Base-by-base conservation (phyloP, 23 red algal species). In the Gracilaria caudata region DNA sequence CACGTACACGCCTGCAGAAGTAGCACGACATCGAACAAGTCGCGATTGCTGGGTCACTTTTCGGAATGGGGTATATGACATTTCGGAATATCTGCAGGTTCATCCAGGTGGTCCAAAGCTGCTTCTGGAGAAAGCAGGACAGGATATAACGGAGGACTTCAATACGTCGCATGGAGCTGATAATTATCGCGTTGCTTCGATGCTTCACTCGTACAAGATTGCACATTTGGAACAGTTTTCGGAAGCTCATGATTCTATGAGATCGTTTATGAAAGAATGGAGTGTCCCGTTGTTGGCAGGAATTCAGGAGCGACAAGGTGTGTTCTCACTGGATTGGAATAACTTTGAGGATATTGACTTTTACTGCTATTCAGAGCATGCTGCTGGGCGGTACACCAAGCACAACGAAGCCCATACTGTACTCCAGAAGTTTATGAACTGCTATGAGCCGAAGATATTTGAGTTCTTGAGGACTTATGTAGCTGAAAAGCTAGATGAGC, bases 301-400 rank as follows among this genome's bases (percentile, higher is more conserved):
- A 1, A 25, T 83, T 4, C 56, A 46, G 20, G 79, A 83, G 60
- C 56, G 60, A 46, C 51, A 38, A 2, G 55, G 23, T n/a, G 60
- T 65, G 35, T 83, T 83, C 56, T 10, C n/a, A 64, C 79, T 83
- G 9, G 60, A 83, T 13, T 64, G 55, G 60, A 83, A 83, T 38
- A 10, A 68, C 0, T 83, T 83, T 26, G 35, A 37, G 16, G 26
- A 20, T 16, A 19, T 41, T 40, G 66, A 72, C 23, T 7, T 61
- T 29, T 3, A 30, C 26, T 7, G 14, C 64, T 4, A 34, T 4
- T 3, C 30, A 19, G 35, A 36, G 64, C 30, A 23, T 36, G 23
- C 4, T 13, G 29, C 23, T 3, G 35, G 38, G 20, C 35, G 35
- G 26, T 72, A 43, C 35, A n/a, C 20, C 35, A 40, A 19, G 66